These are phyloP conservation scores for Ilyonectria destructans DNA, from an alignment of 2,329 filamentous ascomycete genomes.

Conservation along the genomic window DNA sequence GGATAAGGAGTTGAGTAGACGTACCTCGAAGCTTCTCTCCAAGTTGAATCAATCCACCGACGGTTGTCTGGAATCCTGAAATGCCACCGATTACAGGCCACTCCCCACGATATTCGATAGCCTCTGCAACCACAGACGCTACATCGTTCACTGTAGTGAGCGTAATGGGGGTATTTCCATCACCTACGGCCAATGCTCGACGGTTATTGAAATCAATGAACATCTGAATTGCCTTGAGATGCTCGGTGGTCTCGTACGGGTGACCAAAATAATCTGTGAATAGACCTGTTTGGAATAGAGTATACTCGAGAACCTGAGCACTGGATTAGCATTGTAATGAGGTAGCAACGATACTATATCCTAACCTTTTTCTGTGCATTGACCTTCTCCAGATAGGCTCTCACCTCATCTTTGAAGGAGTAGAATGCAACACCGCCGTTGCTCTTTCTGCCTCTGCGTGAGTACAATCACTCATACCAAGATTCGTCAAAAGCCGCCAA, in stretches of 20 bases:
- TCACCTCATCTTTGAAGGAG: neutral
- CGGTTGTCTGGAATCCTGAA: too few species aligned
- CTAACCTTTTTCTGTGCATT: neutral
- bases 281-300: neutral
- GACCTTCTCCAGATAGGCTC: neutral
- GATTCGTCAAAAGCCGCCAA: too few species aligned
- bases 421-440: neutral
- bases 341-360: fast-evolving
- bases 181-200: neutral
- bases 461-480: neutral
- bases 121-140: neutral
- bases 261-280: neutral
- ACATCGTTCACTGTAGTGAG: neutral
- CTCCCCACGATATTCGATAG: neutral
- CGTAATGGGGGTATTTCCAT: neutral
- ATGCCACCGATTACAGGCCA: neutral
- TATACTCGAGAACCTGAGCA: neutral
- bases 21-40: too few species aligned
- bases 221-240: neutral
- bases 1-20: too few species aligned
- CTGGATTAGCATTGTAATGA: neutral
- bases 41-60: too few species aligned
- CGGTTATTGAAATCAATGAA: neutral
- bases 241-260: neutral
- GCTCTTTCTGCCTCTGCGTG: neutral